Percentiles rank a stretch among this genome's conserved stretches.
These are phyloP conservation scores for Chlamydomonas asymmetrica DNA, from an alignment of 139 green algal genomes.

Conservation along the genomic window DNA sequence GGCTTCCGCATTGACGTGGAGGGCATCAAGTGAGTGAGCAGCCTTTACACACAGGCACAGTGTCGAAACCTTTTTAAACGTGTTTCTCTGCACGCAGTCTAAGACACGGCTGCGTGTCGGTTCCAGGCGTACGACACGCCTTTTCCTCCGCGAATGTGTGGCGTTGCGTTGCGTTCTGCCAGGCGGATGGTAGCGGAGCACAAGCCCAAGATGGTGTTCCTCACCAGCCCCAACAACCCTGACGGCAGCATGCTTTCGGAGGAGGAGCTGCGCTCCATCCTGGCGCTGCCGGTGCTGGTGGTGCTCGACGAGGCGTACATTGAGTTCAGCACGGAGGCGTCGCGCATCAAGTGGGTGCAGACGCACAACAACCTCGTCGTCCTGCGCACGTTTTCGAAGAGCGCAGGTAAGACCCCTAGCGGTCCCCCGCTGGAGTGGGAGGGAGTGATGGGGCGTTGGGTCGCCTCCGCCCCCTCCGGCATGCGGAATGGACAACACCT, in stretches of 20 bases:
- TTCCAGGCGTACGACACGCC: no score
- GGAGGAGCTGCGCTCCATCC: slow-evolving; percentile 68
- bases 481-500: no score
- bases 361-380: slow-evolving; percentile 91
- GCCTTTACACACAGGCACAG: no score
- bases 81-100: no score
- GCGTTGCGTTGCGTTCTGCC: no score
- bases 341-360: slow-evolving; percentile 72
- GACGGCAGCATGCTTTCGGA: slow-evolving; percentile 89
- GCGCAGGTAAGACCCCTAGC: slow-evolving; percentile 77
- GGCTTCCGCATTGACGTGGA: slow-evolving; percentile 91
- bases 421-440: no score
- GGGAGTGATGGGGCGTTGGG: no score
- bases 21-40: slow-evolving; percentile 64
- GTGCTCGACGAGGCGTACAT: slow-evolving; percentile 99
- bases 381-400: slow-evolving; percentile 97
- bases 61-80: no score
- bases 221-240: slow-evolving; percentile 99
- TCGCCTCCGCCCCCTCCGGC: no score
- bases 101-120: no score
- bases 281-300: slow-evolving; percentile 90
- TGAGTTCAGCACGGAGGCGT: slow-evolving; percentile 80
- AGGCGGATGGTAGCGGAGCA: slow-evolving; percentile 76
- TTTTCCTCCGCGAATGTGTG: no score
- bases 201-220: slow-evolving; percentile 95